Percentiles rank a stretch among this genome's conserved stretches.
Evolutionary conservation across 1,139 yeast genomes (phyloP).

Genomic region (Hansenula sp.): DNA sequence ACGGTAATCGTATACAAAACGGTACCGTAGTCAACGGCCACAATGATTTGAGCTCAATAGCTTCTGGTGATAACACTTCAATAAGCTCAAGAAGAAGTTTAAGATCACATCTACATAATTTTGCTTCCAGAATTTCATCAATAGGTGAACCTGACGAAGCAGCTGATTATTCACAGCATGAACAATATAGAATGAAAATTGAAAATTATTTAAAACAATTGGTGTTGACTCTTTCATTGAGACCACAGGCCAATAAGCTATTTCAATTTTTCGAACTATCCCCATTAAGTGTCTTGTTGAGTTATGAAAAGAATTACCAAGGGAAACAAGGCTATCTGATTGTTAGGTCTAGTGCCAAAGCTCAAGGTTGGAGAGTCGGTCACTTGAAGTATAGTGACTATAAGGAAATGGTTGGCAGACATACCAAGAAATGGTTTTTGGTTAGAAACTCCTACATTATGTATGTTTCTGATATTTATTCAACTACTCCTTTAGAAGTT

Average conservation of each 20-base stretch:
- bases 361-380: slow-evolving; percentile 96
- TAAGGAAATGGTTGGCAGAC: slow-evolving; percentile 82
- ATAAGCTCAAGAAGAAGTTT: slow-evolving; percentile 4
- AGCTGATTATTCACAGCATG: slow-evolving; percentile 9
- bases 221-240: slow-evolving; percentile 54
- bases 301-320: slow-evolving; percentile 75
- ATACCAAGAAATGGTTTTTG: slow-evolving; percentile 88
- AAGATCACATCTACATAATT: slow-evolving; percentile 12
- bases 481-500: slow-evolving; percentile 88
- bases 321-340: slow-evolving; percentile 90
- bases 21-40: not conserved
- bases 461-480: slow-evolving; percentile 80
- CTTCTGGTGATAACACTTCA: slow-evolving; percentile 3
- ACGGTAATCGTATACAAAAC: not conserved
- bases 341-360: slow-evolving; percentile 74
- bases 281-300: slow-evolving; percentile 77
- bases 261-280: slow-evolving; percentile 88
- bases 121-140: slow-evolving; percentile 13
- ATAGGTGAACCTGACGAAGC: slow-evolving; percentile 3
- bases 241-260: slow-evolving; percentile 77
- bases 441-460: slow-evolving; percentile 81
- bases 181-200: slow-evolving; percentile 28
- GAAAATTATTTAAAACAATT: slow-evolving; percentile 64
- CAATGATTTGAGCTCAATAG: not conserved
- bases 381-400: slow-evolving; percentile 80